Base-by-base conservation (phyloP, 768 basidiomycete genomes). In the Fibroporia radiculosa region DNA sequence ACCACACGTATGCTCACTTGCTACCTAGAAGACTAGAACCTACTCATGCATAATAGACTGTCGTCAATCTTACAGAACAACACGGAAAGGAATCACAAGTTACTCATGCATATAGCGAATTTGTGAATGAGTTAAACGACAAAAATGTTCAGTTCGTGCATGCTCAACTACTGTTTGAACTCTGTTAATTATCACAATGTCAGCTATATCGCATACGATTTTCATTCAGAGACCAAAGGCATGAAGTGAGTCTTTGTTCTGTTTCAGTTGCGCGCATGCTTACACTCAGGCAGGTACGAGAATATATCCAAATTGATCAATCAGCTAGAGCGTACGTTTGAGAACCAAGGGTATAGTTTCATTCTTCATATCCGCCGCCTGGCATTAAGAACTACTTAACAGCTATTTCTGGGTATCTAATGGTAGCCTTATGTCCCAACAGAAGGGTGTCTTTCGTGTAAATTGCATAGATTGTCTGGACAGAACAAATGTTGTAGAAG, bases 391-490 rank as follows among this genome's bases (percentile, higher is more conserved):
- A n/a, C n/a, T n/a, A n/a, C n/a, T n/a, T n/a, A n/a, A n/a, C n/a
- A 89, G 85, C 24, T 93, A 85, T 59, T 75, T 89, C 47, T 93
- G 91, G 89, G 75, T 85, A 16, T 84, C 84, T 1, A 75, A 84
- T 44, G 68, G 78, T 24, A 67, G 67, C 12, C 69, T 83, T 11
- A 71, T 93, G 61, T 83, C 88, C 5, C 75, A 79, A 56, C 93
- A 98, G 61, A 82, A 78, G 47, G 91, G 90, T 1, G 79, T 84
- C 2, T 96, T 88, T 64, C 78, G 93, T 3, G 77, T 92, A 19
- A 97, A 95, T 57, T 98, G 95, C 60, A 93, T 97, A 35, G 95
- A 98, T 58, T 95, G 93, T 56, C 67, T 97, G 32, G 95, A 98
- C 59, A 71, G 95, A 41, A 97, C 95, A 12, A 96, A 95, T 58